Evolutionary conservation across 305 asterid species (phyloP).

Genomic region (Striga hermonthica): DNA sequence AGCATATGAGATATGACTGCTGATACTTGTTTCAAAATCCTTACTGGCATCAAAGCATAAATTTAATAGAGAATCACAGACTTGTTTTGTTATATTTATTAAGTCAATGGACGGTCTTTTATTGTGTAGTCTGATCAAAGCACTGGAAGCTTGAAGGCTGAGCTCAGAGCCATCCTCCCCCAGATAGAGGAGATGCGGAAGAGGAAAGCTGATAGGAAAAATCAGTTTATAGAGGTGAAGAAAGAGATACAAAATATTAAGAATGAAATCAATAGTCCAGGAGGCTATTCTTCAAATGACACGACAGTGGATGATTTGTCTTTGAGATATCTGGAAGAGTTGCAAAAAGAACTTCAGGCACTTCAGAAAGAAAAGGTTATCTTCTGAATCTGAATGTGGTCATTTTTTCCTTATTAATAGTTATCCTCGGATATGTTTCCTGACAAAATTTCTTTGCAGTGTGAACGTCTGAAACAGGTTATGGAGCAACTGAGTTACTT

Average conservation of each 20-base stretch:
- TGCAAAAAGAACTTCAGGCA: conserved; percentile 68
- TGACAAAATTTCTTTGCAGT: conserved; percentile 49
- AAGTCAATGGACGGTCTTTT: too few species aligned
- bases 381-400: conserved; percentile 22
- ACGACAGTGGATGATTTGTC: conserved; percentile 68
- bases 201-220: conserved; percentile 26
- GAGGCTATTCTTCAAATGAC: conserved; percentile 36
- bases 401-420: not conserved
- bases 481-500: conserved; percentile 60
- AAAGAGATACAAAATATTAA: conserved; percentile 62
- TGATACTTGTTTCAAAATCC: not conserved
- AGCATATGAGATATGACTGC: not conserved
- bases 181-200: too few species aligned
- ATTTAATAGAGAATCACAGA: too few species aligned
- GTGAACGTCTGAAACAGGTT: conserved; percentile 80
- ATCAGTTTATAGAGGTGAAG: conserved; percentile 60
- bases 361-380: conserved; percentile 82
- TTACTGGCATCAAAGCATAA: too few species aligned
- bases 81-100: too few species aligned
- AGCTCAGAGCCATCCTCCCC: too few species aligned
- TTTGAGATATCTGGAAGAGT: conserved; percentile 72
- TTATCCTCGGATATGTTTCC: conserved; percentile 20
- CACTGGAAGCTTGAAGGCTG: too few species aligned
- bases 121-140: too few species aligned
- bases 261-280: conserved; percentile 53